Evolutionary conservation across 176 grass and related monocot genomes (phyloP).

Genomic region (Coix lacrymajobi): DNA sequence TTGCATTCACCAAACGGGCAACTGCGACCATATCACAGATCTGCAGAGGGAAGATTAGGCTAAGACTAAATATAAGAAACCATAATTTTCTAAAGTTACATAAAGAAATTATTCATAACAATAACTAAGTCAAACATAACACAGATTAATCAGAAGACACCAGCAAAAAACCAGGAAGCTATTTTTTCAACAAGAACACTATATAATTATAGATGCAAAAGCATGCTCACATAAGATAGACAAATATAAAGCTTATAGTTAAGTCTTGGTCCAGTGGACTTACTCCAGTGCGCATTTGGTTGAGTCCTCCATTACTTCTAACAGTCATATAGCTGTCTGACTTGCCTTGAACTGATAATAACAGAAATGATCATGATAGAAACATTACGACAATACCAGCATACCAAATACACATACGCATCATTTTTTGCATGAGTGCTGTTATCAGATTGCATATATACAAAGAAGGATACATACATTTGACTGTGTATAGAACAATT

Average conservation of each 20-base stretch:
- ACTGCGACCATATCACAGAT: constrained; percentile 98
- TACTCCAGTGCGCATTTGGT: constrained; percentile 99
- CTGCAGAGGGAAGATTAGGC: constrained; percentile 33
- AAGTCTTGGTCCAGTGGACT: constrained; percentile 19
- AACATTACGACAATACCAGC: not conserved
- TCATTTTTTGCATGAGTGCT: not conserved
- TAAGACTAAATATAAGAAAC: not conserved
- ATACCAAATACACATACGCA: not conserved
- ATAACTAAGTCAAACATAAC: not conserved
- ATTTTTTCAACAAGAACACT: not conserved
- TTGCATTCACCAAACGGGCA: constrained; percentile 85
- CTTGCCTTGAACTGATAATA: constrained; percentile 43
- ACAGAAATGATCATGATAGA: not conserved
- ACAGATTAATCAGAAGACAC: constrained; percentile 10
- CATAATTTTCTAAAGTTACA: not conserved
- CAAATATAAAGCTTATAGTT: constrained; percentile 4
- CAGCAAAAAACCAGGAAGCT: not conserved
- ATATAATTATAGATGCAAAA: not conserved
- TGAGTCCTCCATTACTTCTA: constrained; percentile 94
- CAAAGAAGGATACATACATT: not conserved
- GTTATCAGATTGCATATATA: constrained; percentile 1
- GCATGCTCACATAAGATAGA: not conserved
- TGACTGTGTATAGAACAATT: not conserved
- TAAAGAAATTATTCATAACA: not conserved
- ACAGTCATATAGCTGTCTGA: constrained; percentile 69